Evolutionary conservation across 441 rosid genomes (phyloP).

Genomic region (Erodium chrysanthum): DNA sequence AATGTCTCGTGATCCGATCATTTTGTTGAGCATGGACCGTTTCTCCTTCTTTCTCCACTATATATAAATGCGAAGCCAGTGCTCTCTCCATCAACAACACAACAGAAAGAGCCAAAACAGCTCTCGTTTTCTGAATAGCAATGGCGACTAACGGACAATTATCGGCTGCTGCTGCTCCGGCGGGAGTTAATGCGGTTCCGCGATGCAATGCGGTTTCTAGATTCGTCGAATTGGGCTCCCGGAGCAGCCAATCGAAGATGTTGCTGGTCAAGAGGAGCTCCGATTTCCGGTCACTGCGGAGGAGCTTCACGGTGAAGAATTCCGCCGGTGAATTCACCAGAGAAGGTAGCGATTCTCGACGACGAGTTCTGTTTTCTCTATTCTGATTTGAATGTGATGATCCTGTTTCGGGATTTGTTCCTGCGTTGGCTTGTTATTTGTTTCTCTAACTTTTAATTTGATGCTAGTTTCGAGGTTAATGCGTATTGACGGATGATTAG

Average conservation of each 20-base stretch:
- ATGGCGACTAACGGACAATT: background rate
- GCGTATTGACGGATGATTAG: background rate
- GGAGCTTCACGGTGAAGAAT: background rate
- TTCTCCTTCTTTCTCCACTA: background rate
- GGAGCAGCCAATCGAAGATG: background rate
- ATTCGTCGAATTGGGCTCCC: background rate
- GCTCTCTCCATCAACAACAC: background rate
- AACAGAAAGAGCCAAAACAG: background rate
- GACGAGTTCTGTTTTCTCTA: background rate
- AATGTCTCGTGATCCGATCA: background rate
- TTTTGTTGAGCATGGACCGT: background rate
- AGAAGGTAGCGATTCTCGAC: background rate
- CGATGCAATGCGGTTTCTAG: background rate
- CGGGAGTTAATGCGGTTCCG: background rate
- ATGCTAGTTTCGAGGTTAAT: background rate
- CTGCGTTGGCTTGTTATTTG: too few relatives aligned
- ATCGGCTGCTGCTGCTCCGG: background rate
- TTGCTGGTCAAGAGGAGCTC: conserved; percentile 2
- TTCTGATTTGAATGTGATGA: background rate
- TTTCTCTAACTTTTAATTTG: background rate
- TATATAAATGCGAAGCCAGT: background rate
- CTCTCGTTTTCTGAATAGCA: background rate
- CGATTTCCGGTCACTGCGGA: background rate
- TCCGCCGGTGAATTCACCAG: background rate
- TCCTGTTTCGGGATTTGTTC: too few relatives aligned